A percentile compares a stretch with the other conserved stretches of the same genome.
Conservation (phyloP, 352 stramenopile species). For the Phytopythium kandeliae region DNA sequence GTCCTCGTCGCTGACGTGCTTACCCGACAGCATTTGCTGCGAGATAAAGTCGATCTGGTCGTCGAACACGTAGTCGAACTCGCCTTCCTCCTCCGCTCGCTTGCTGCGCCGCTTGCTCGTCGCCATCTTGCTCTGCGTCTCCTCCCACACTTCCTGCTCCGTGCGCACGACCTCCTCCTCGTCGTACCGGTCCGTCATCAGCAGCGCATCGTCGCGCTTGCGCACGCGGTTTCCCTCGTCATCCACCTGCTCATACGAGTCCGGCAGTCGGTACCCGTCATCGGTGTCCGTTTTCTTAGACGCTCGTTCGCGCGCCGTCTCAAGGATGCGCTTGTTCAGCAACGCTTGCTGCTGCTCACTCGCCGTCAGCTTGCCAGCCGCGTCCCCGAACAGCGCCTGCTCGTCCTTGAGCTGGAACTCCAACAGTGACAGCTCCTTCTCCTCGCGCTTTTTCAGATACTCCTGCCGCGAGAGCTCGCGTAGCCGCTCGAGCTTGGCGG, state of each 20-base stretch:
- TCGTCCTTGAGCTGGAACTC: constrained; percentile 81
- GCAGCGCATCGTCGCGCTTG: constrained; percentile 78
- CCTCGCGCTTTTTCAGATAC: constrained; percentile 97
- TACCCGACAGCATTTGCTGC: constrained; percentile 79
- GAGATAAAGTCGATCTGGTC: constrained; percentile 99
- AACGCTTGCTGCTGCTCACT: constrained; percentile 82
- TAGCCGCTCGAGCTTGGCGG: constrained; percentile 68
- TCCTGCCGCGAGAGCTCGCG: constrained; percentile 91
- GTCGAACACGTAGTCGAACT: constrained; percentile 98
- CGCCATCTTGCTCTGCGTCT: constrained; percentile 93
- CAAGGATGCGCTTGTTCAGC: constrained; percentile 88
- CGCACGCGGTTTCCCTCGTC: constrained; percentile 85
- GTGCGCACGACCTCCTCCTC: constrained; percentile 90
- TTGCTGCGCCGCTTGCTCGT: constrained; percentile 25
- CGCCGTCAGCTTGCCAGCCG: constrained; percentile 51
- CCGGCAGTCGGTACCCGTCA: constrained; percentile 93
- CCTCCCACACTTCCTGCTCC: constrained; percentile 98
- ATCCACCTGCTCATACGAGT: constrained; percentile 94
- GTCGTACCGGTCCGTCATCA: constrained; percentile 94
- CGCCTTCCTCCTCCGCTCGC: constrained; percentile 42
- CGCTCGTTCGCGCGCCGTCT: constrained; percentile 63
- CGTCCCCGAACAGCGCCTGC: constrained; percentile 74
- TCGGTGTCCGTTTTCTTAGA: constrained; percentile 41
- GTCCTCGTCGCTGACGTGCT: constrained; percentile 81
- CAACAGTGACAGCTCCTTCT: constrained; percentile 95